A percentile compares a stretch with the other conserved stretches of the same genome.
These are phyloP conservation scores for Davidsoniella australis DNA, from an alignment of 2,329 filamentous ascomycete species.

Conservation along the genomic window DNA sequence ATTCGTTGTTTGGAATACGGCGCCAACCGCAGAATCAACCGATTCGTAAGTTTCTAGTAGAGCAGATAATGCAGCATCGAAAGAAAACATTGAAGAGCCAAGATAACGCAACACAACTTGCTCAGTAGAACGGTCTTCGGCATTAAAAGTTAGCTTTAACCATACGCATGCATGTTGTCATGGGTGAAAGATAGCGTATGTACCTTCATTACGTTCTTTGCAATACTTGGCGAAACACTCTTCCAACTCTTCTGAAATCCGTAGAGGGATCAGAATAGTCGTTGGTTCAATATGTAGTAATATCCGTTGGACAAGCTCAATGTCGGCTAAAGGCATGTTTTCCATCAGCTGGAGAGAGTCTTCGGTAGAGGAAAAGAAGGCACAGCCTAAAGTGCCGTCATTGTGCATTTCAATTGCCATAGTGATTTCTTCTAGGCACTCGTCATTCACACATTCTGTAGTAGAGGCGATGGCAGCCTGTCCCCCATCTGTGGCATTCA, in stretches of 20 bases:
- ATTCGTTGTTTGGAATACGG: slow-evolving; percentile 8
- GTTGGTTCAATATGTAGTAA: slow-evolving; percentile 38
- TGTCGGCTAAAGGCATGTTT: slow-evolving; percentile 52
- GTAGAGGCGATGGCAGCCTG: too few species aligned
- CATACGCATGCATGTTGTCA: not conserved
- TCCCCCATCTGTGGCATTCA: too few species aligned
- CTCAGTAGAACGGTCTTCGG: not conserved
- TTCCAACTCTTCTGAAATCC: slow-evolving; percentile 25
- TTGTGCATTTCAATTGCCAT: slow-evolving; percentile 61
- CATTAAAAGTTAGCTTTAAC: not conserved
- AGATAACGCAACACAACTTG: slow-evolving; percentile 40
- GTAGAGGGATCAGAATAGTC: slow-evolving; percentile 33
- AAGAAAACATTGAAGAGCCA: slow-evolving; percentile 55
- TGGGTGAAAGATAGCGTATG: not conserved
- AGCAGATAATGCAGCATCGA: slow-evolving; percentile 35
- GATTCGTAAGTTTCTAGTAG: slow-evolving; percentile 28
- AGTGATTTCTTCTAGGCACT: not conserved
- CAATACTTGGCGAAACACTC: slow-evolving; percentile 5
- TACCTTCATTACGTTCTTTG: slow-evolving; percentile 8
- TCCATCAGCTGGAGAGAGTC: slow-evolving; percentile 58
- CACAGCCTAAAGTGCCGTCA: slow-evolving; percentile 60
- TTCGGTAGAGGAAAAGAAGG: slow-evolving; percentile 50
- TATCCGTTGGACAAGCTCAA: slow-evolving; percentile 49
- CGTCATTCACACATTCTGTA: too few species aligned
- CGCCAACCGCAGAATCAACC: slow-evolving; percentile 42